Percentiles rank a stretch among this genome's conserved stretches.
These are phyloP conservation scores for Neostapfia colusana DNA, from an alignment of 176 grass and related monocot genomes.

Conservation along the genomic window DNA sequence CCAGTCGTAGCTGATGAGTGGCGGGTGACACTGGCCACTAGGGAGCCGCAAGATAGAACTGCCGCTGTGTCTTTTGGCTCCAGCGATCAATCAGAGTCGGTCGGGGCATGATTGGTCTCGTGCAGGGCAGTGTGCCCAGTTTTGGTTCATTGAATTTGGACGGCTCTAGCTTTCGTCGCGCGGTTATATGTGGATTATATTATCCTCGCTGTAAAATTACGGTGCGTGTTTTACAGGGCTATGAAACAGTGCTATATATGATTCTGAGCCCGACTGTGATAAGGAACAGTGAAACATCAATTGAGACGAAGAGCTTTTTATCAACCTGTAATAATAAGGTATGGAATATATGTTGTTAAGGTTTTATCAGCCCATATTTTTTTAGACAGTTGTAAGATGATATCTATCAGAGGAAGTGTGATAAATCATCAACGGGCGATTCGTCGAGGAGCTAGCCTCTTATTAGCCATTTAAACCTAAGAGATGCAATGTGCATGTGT, in stretches of 20 bases:
- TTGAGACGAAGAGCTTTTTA: background rate
- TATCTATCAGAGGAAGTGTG: too few relatives aligned
- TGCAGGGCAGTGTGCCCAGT: background rate
- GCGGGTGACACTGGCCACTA: constrained; percentile 34
- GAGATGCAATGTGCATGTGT: too few relatives aligned
- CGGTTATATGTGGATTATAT: background rate
- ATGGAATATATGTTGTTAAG: background rate
- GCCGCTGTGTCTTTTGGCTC: constrained; percentile 5
- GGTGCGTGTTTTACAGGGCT: constrained; percentile 13
- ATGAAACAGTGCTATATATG: background rate
- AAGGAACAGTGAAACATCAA: constrained; percentile 2
- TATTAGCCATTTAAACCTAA: too few relatives aligned
- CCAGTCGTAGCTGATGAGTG: background rate
- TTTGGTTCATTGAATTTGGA: constrained; percentile 50
- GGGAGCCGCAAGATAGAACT: constrained; percentile 33
- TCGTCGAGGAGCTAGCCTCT: too few relatives aligned
- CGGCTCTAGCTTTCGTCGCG: constrained; percentile 8
- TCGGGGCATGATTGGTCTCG: constrained; percentile 14
- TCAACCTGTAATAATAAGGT: background rate
- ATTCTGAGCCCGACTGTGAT: background rate
- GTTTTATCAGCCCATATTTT: too few relatives aligned
- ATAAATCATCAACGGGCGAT: too few relatives aligned
- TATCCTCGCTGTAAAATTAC: background rate
- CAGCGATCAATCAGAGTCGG: constrained; percentile 35
- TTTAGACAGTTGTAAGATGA: too few relatives aligned